Evolutionary conservation across 2,329 filamentous ascomycete species (phyloP), one percentile per base, ranked within the genome.

Genomic region (Aspergillus phoenicis): DNA sequence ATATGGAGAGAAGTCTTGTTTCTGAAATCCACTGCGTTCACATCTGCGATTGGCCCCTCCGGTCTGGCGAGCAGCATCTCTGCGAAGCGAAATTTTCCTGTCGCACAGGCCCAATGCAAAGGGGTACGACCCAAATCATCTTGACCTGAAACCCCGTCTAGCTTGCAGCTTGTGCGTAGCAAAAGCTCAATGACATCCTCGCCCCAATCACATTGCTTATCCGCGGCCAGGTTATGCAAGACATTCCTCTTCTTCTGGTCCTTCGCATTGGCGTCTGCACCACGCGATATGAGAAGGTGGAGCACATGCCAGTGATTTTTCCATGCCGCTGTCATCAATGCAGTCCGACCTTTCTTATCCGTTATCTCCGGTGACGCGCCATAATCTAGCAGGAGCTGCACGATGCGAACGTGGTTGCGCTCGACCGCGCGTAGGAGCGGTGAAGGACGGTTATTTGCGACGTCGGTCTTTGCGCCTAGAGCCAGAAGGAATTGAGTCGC

Each of bases 61-160:
- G 68, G 60, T 60, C 73, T 65, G 15, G 68, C 73, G 5, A 85
- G 73, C 28, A 87, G 73, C 65, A 81, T 74, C 58, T 80, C 77
- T 17, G 80, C 82, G 10, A 86, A 74, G 33, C 78, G 76, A 53
- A 80, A 73, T 66, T 86, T 85, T 17, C 83, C 82, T 48, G 84
- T 85, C 24, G 82, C 84, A 38, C 83, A 85, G 1, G 85, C 84
- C 84, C 84, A 87, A 62, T 86, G 79, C 45, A 87, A 70, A 2
- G 85, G 82, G 30, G 82, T 84, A 11, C 85, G 78, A 8, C 81
- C 81, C 22, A 82, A 69, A 55, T 77, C 76, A 66, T 83, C 81
- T 28, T 75, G 73, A 0, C 75, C 77, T 1, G 70, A 69, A 4
- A 67, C 66, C 6, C 76, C 78, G 62, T 81, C 79, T 30, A 82